Evolutionary conservation across 2,329 filamentous ascomycete genomes (phyloP), one percentile per base, ranked within the genome.

Genomic region (Talaromyces albobiverticillius): DNA sequence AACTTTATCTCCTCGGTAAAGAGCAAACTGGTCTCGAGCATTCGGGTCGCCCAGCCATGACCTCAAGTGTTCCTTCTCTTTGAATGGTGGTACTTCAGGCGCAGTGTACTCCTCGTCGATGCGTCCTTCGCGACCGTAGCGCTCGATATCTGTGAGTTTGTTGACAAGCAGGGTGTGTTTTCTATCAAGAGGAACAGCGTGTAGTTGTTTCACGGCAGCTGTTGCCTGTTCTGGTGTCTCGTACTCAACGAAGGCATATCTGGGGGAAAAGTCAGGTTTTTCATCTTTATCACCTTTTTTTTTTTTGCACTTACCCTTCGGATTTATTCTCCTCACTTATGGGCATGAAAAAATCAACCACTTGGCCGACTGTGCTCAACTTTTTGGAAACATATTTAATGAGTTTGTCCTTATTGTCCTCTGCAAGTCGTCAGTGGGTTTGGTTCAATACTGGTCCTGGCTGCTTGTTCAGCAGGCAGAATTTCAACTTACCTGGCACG

Each of bases 191-290:
- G 93, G 84, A 5, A 88, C 86, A 66, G 85, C 84, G 73, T 99
- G 86, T 56, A 99, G 87, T 66, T 89, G 85, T 73, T 95, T 92
- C 64, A 92, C 90, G 54, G 93, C 94, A 51, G 89, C 89, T 54
- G 89, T 82, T 25, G 94, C 94, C 78, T 97, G 92, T 68, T 88
- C 90, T 54, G 94, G 82, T 11, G 91, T 91, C 59, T 90, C 88
- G 76, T 93, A 99, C 74, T 99, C 94, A 66, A 99, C 91, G 70
- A 99, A 99, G 56, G 94, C 94, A 69, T 95, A 99, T 61, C 91
- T 95, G 63, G 51, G 54, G 56, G 31, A 31, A 56, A 31, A 34
- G 29, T 13, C 2, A 23, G 56, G 56, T 34, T 55, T 53, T 20
- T 47, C 23, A 38, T 54, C 46, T 32, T 38, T 42, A 3, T 45